phyloP scores from a whole-genome alignment of 1,284 basidiomycete species.

The Ustilago bromivora region DNA sequence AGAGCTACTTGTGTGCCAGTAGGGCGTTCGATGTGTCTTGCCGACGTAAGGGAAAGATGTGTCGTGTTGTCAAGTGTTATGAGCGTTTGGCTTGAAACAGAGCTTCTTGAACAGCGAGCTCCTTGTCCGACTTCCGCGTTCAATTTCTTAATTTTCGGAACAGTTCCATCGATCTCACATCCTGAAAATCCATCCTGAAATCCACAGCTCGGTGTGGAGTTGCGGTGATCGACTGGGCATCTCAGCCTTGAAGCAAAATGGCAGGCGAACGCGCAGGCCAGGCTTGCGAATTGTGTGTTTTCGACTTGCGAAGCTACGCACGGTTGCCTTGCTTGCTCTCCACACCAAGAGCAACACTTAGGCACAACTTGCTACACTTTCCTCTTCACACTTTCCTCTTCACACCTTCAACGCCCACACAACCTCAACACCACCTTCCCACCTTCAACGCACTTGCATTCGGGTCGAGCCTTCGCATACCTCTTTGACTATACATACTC shows the following conservation, averaged over 20 bases:
- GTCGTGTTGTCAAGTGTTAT: not conserved
- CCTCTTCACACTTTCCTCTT: too few relatives aligned
- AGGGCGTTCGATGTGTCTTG: too few relatives aligned
- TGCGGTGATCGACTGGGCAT: slow-evolving; percentile 5
- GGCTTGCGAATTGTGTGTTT: not conserved
- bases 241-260: not conserved
- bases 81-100: not conserved
- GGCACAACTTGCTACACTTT: not conserved
- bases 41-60: not conserved
- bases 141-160: not conserved
- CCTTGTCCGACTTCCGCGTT: not conserved
- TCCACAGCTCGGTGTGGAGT: not conserved
- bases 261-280: not conserved
- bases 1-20: too few relatives aligned
- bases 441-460: not conserved
- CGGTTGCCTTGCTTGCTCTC: not conserved
- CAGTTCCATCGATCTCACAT: not conserved
- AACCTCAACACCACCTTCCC: not conserved
- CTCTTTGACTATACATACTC: not conserved
- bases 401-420: not conserved
- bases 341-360: not conserved
- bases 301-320: not conserved
- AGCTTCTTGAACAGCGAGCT: not conserved
- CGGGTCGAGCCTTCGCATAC: not conserved
- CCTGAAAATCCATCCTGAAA: not conserved